Evolutionary conservation across 306 rosid genomes (phyloP), one percentile per base, ranked within the genome.

Genomic region (Quillaja saponaria): DNA sequence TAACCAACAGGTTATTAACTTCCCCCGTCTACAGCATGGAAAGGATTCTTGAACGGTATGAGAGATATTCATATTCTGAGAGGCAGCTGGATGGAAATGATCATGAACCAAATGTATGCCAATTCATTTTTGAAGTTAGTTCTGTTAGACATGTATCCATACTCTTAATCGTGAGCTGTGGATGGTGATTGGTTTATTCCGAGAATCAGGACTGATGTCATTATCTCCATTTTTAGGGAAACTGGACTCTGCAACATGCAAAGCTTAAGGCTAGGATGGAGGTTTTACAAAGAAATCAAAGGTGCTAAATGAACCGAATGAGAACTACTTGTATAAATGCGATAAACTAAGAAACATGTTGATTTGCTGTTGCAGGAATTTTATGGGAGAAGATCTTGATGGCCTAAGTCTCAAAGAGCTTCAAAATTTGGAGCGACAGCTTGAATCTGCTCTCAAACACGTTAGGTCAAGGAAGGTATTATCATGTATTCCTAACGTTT

Each of bases 261-360:
- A 92, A 86, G 66, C 88, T 88, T 31, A 84, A 88, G 76, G 96
- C 90, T 5, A 88, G 92, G 70, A 6, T 92, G 83, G 96, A 88
- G 63, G 79, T 82, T 42, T 75, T 92, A 45, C 78, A 80, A 52
- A 80, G 40, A 84, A 86, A 72, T 79, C 87, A 75, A 51, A 81
- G 82, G 97, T 82, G 73, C 20, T 18, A 33, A 44, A 18, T 59
- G 7, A 37, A 21, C 51, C 45, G 1, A 20, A 13, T 1, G 34
- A 50, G 47, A 34, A 35, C 20, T 16, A 9, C 3, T 15, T 25
- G 16, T 39, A 34, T 40, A 46, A 6, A 42, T 63, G 60, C 6
- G 50, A 55, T 34, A 57, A 12, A n/a, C 33, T 34, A 68, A 18
- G 37, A 34, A 10, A 3, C 10, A 15, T 10, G 45, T 13, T 35